Conservation (phyloP, 768 basidiomycete genomes). For the Cantharellus anzutake region DNA sequence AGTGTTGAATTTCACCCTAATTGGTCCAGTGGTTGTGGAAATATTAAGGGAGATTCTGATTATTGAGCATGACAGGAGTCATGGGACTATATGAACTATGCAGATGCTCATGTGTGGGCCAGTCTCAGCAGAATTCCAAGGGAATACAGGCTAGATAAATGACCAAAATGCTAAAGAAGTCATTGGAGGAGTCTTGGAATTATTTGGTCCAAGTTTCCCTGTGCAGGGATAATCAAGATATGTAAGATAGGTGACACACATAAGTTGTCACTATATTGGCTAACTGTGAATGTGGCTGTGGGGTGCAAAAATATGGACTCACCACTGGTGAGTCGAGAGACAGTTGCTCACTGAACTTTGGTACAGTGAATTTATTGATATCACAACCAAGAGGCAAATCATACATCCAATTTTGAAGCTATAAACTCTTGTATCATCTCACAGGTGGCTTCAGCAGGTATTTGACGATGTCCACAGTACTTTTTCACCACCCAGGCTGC, state of each 20-base stretch:
- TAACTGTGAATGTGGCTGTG: not conserved
- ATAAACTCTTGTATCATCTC: not conserved
- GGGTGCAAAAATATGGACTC: not conserved
- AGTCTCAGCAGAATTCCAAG: no score
- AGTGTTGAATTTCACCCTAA: no score
- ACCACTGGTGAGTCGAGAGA: not conserved
- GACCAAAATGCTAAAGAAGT: no score
- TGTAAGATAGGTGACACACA: not conserved
- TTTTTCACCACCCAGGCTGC: constrained; percentile 13
- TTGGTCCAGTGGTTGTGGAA: no score
- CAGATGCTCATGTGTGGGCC: no score
- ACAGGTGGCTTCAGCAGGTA: not conserved
- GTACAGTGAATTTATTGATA: not conserved
- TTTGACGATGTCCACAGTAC: constrained; percentile 14
- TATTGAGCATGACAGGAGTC: no score
- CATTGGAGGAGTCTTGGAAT: no score
- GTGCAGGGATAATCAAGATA: no score
- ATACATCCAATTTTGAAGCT: not conserved
- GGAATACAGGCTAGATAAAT: no score
- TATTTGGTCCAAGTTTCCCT: no score
- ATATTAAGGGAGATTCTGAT: no score
- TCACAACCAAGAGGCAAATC: not conserved
- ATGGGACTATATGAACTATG: no score
- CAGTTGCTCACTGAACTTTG: not conserved
- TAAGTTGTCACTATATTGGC: not conserved